Evolutionary conservation across 1,284 basidiomycete species (phyloP).

Genomic region (Malassezia vespertilionis): DNA sequence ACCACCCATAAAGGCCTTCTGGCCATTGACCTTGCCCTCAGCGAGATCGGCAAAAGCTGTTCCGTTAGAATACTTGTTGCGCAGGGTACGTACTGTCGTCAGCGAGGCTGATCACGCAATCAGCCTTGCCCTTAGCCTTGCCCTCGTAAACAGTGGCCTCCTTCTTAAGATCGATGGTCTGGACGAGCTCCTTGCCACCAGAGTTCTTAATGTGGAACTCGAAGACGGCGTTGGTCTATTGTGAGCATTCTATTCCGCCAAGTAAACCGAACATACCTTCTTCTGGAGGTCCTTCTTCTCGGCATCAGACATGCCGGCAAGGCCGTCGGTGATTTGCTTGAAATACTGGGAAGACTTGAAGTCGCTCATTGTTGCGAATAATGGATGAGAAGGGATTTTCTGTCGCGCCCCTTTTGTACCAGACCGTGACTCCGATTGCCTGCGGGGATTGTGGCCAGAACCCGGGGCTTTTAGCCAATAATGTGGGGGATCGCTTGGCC

Average conservation of each 20-base stretch:
- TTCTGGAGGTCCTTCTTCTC: slow-evolving; percentile 73
- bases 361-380: slow-evolving; percentile 38
- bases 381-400: no score
- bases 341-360: slow-evolving; percentile 43
- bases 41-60: slow-evolving; percentile 42
- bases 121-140: slow-evolving; percentile 46
- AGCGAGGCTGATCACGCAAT: slow-evolving; percentile 44
- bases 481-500: no score
- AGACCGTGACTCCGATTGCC: no score
- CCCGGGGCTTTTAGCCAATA: no score
- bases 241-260: background rate
- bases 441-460: no score
- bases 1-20: slow-evolving; percentile 47
- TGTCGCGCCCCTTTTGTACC: no score
- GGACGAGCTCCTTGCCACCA: slow-evolving; percentile 59
- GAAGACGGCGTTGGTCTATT: slow-evolving; percentile 79
- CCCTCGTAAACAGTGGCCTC: slow-evolving; percentile 37
- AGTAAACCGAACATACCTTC: slow-evolving; percentile 55
- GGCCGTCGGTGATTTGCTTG: slow-evolving; percentile 55
- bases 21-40: slow-evolving; percentile 47
- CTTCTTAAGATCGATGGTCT: slow-evolving; percentile 91
- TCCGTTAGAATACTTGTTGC: background rate
- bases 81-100: slow-evolving; percentile 30
- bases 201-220: slow-evolving; percentile 73
- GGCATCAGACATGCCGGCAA: slow-evolving; percentile 58